Base-by-base conservation (phyloP, 257 asterid species). In the Primulina tabacum region DNA sequence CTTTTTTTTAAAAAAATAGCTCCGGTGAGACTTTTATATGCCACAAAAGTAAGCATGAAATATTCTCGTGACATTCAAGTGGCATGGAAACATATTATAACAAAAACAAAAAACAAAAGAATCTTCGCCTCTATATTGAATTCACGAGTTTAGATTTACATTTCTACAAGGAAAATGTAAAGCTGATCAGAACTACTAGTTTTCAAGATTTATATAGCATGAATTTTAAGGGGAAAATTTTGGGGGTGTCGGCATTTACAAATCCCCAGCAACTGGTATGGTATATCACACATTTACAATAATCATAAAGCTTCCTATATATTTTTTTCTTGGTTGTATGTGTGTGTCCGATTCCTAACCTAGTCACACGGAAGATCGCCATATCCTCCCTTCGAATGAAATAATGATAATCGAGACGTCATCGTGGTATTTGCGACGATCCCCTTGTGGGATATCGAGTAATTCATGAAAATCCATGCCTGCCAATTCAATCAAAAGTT, bases 391-490 rank as follows among this genome's bases (percentile, higher is more conserved):
- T 81, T 86, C 91, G 32, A 86, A 80, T 5, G 91, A 86, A 16
- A 86, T 81, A 63, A 86, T 80, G 65, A 86, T 86, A 12, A 86
- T 70, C 6, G 91, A 86, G 60, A 86, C 91, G 72, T 86, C 91
- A 35, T 86, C 91, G 28, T 86, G 91, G 80, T 86, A 86, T 74
- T 71, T 86, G 70, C 91, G 68, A 17, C 91, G 85, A 68, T 86
- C 85, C 5, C 91, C 91, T 79, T 86, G 91, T 5, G 88, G 88
- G 55, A 86, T 83, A 69, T 86, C 91, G 28, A 86, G 88, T 67
- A 86, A 68, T 58, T 83, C 85, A 56, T 78, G 87, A 28, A 86
- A 86, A 63, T 83, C 84, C 87, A 86, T 73, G 0, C 89, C 89
- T 84, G 69, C 73, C 77, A 64, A 33, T 50, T 50, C 57, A 50